Conservation (phyloP, 1,139 yeast genomes). For the Pichia sp. region DNA sequence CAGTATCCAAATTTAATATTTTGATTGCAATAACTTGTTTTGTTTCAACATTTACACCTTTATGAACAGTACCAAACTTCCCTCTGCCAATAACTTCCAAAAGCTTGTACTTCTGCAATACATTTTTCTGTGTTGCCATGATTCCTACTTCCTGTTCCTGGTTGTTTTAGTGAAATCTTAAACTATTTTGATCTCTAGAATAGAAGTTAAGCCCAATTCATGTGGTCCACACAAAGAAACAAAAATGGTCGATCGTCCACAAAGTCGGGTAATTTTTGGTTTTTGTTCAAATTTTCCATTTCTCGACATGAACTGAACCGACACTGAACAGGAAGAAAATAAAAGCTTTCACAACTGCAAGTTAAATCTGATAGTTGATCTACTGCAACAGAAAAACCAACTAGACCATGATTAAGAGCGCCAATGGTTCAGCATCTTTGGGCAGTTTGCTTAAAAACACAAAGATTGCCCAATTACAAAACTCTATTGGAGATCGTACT, state of each 20-base stretch:
- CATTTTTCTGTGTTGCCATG: conserved; percentile 14
- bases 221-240: background rate
- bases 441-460: conserved; percentile 24
- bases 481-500: conserved; percentile 21
- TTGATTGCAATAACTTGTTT: conserved; percentile 87
- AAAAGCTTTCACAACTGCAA: too few species aligned
- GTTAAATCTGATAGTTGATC: too few species aligned
- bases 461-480: conserved; percentile 28
- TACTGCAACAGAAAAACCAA: background rate
- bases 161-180: background rate
- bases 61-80: conserved; percentile 93
- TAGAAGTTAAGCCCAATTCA: background rate
- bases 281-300: background rate
- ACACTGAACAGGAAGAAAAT: background rate
- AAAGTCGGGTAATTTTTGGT: background rate
- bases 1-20: conserved; percentile 85
- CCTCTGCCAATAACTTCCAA: conserved; percentile 94
- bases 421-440: conserved; percentile 20
- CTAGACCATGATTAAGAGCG: conserved; percentile 19
- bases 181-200: too few species aligned
- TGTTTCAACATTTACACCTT: conserved; percentile 60
- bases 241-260: background rate
- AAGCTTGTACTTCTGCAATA: conserved; percentile 51
- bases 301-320: background rate
- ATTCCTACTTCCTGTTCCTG: background rate